These are phyloP conservation scores for Beauveria sp. DNA, from an alignment of 2,329 filamentous ascomycete genomes.

Conservation along the genomic window DNA sequence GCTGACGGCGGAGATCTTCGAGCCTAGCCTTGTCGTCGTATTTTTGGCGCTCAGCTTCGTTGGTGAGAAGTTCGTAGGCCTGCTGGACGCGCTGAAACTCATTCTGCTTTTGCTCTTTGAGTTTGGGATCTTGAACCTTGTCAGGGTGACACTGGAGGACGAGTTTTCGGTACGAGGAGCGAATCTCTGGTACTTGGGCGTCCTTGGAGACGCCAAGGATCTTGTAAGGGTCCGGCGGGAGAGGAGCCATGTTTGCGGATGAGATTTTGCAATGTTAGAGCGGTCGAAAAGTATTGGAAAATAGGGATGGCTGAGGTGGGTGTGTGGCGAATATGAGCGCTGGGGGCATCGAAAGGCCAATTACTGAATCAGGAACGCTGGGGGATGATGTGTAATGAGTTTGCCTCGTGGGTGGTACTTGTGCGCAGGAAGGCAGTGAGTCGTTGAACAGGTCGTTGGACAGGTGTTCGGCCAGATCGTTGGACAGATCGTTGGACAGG, in stretches of 20 bases:
- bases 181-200: conserved; percentile 64
- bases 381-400: not conserved
- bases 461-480: no score
- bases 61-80: conserved; percentile 83
- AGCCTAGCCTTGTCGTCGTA: conserved; percentile 73
- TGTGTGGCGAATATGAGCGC: not conserved
- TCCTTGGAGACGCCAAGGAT: conserved; percentile 65
- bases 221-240: conserved; percentile 69
- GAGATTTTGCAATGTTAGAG: conserved; percentile 12
- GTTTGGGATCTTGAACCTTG: conserved; percentile 71
- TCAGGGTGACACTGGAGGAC: conserved; percentile 86
- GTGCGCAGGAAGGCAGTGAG: not conserved
- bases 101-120: conserved; percentile 71
- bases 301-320: not conserved
- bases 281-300: no score
- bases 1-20: conserved; percentile 54
- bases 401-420: not conserved
- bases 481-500: no score
- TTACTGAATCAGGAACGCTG: not conserved
- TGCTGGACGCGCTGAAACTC: conserved; percentile 90
- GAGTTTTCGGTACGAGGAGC: conserved; percentile 74
- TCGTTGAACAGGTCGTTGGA: not conserved
- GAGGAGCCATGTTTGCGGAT: conserved; percentile 35
- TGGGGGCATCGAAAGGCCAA: conserved; percentile 1
- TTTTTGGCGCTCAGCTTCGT: conserved; percentile 61